These are phyloP conservation scores for Aspergillus homomorphus DNA, from an alignment of 495 filamentous ascomycete species.

Conservation along the genomic window DNA sequence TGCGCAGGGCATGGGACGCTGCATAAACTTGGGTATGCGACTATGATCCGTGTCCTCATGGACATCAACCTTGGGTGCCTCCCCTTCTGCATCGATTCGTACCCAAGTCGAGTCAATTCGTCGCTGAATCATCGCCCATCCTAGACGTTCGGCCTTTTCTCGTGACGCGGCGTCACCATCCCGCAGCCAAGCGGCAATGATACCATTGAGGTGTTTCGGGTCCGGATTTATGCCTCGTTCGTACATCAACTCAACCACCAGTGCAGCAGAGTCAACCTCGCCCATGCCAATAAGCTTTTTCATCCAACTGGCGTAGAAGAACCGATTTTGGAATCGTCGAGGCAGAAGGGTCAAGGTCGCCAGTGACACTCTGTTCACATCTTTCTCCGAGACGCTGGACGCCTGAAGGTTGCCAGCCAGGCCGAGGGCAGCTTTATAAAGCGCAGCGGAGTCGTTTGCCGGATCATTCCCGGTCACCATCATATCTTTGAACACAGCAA, in stretches of 20 bases:
- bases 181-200: conserved; percentile 72
- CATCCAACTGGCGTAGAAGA: conserved; percentile 79
- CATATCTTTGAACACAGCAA: conserved; percentile 80
- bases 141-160: conserved; percentile 64
- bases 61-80: conserved; percentile 17
- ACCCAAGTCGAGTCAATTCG: conserved; percentile 57
- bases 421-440: conserved; percentile 46
- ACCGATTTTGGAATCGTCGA: conserved; percentile 64
- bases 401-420: conserved; percentile 47
- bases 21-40: conserved; percentile 35
- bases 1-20: conserved; percentile 51
- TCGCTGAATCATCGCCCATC: conserved; percentile 72
- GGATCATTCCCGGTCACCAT: conserved; percentile 62
- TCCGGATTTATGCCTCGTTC: conserved; percentile 61
- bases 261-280: conserved; percentile 63
- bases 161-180: conserved; percentile 49
- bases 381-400: conserved; percentile 41
- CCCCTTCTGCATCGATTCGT: conserved; percentile 28
- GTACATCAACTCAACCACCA: conserved; percentile 66
- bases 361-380: conserved; percentile 51
- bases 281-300: conserved; percentile 74
- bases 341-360: conserved; percentile 55
- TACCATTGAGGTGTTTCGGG: conserved; percentile 68
- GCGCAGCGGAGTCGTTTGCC: conserved; percentile 45
- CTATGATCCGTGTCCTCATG: conserved; percentile 16